Base-by-base conservation (phyloP, 768 basidiomycete genomes). In the Sporobolomyces pararoseus region DNA sequence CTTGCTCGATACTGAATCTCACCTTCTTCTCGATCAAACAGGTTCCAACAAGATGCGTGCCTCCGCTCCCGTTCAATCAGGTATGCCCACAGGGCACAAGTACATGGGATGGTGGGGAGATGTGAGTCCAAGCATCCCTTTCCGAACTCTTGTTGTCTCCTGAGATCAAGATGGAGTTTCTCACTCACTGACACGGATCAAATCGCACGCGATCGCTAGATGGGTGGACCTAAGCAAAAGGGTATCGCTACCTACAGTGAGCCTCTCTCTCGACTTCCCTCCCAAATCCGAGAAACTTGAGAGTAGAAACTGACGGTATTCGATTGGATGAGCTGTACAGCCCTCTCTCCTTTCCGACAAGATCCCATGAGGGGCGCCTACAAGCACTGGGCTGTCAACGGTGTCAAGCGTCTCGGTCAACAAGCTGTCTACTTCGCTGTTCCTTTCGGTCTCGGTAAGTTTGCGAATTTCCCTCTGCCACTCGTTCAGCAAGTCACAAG, bases 41-140 rank as follows among this genome's bases (percentile, higher is more conserved):
- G 76, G n/a, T 42, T 42, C 39, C 10, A 47, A 13, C 21, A n/a
- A n/a, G 66, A 89, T 90, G 89, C 84, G 85, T 81, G 84, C 86
- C 62, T 84, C 87, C 39, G 78, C 84, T 78, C 79, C 83, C 68
- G 84, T 84, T 77, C 79, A 78, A 32, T 85, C 87, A 77, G 90
- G 88, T 31, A 92, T 92, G 89, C 91, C 91, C 61, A 44, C 72
- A 91, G 91, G 85, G 81, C 89, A 89, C 62, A 54, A 65, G 37
- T 78, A 94, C 90, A 88, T 84, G 80, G 82, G 87, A 60, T 96
- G 92, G 92, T 96, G 92, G 91, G 92, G 68, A 21, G 62, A 66
- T 37, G 63, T 73, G 39, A 49, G 67, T 61, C 31, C 29, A 3
- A 21, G 29, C 31, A 12, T 35, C 29, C 25, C 44, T n/a, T 49